These are phyloP conservation scores for Colletotrichum sp. DNA, from an alignment of 2,329 filamentous ascomycete species.

Conservation along the genomic window DNA sequence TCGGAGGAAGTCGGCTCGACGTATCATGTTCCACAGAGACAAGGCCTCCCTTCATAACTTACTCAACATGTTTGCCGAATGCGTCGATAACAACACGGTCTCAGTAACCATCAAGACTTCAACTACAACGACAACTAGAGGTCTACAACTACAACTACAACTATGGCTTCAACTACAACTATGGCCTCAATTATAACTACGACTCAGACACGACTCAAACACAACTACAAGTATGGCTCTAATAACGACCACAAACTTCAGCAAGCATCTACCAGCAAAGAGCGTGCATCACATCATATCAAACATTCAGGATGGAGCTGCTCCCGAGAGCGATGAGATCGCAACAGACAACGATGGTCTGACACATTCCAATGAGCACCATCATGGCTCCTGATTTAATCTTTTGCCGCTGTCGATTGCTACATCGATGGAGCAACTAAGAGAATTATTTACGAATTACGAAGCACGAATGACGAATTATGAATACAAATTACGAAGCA, in stretches of 20 bases:
- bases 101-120: too few species aligned
- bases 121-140: too few species aligned
- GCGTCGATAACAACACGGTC: neutral
- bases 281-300: neutral
- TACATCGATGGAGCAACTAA: neutral
- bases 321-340: neutral
- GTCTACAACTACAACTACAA: neutral
- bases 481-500: neutral
- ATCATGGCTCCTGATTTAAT: neutral
- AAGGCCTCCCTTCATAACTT: neutral
- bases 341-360: neutral
- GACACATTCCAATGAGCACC: neutral
- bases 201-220: too few species aligned
- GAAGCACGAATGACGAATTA: neutral
- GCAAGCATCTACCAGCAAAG: neutral
- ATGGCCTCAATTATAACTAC: too few species aligned
- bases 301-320: neutral
- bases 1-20: neutral
- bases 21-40: fast-evolving
- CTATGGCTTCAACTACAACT: neutral
- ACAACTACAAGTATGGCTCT: neutral
- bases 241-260: neutral
- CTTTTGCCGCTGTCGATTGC: neutral
- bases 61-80: neutral
- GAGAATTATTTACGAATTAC: fast-evolving